These are phyloP conservation scores for Exophiala sp. DNA, from an alignment of 2,329 filamentous ascomycete species.

Conservation along the genomic window DNA sequence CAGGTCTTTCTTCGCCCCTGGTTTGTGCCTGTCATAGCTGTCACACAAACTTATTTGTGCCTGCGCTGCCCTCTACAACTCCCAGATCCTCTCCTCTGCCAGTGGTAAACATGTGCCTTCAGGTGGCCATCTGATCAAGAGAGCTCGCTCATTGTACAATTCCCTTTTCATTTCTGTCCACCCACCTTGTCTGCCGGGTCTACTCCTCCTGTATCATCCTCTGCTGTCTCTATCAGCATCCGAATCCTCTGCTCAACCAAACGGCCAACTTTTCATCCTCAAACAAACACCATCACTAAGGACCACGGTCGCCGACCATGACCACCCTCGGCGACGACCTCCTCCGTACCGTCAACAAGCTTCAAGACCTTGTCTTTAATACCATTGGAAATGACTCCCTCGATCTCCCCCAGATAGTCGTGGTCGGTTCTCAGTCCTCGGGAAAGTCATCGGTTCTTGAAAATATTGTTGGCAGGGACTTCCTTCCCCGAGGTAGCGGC, in stretches of 20 bases:
- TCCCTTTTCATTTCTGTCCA: slow-evolving; percentile 3
- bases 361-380: slow-evolving; percentile 98
- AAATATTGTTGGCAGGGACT: slow-evolving; percentile 97
- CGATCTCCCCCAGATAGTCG: slow-evolving; percentile 96
- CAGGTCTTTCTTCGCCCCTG: neutral
- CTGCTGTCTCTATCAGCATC: neutral
- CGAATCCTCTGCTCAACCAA: neutral
- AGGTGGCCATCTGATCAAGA: slow-evolving; percentile 11
- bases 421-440: slow-evolving; percentile 95
- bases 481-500: slow-evolving; percentile 89
- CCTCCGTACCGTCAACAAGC: slow-evolving; percentile 91
- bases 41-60: neutral
- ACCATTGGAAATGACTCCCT: slow-evolving; percentile 98
- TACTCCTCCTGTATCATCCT: neutral
- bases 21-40: neutral
- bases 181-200: neutral
- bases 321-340: slow-evolving; percentile 92
- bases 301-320: slow-evolving; percentile 50
- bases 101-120: slow-evolving; percentile 21
- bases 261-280: slow-evolving; percentile 17
- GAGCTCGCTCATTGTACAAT: slow-evolving; percentile 1
- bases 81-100: slow-evolving; percentile 1
- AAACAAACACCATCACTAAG: slow-evolving; percentile 6
- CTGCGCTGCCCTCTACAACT: slow-evolving; percentile 5
- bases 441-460: slow-evolving; percentile 98